A percentile compares a stretch with the other conserved stretches of the same genome.
Conservation (phyloP, 495 filamentous ascomycete species). For the Neurospora sp. region DNA sequence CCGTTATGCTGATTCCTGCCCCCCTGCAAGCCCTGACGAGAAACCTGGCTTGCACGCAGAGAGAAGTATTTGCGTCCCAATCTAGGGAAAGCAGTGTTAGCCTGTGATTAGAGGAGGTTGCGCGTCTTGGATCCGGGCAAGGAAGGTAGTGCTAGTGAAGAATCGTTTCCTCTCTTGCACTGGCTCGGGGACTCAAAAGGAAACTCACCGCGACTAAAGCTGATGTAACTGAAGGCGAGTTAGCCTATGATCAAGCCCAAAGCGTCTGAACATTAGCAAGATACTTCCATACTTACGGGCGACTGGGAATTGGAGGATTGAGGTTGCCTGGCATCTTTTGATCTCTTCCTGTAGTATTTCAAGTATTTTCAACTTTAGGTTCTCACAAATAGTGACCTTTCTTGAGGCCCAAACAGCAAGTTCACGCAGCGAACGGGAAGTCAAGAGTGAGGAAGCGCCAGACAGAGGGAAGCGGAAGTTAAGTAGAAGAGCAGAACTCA, state of each 20-base stretch:
- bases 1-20: neutral
- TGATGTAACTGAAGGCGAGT: neutral
- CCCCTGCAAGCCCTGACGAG: neutral
- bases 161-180: neutral
- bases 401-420: neutral
- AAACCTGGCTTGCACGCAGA: neutral
- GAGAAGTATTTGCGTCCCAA: neutral
- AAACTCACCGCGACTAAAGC: neutral
- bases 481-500: neutral
- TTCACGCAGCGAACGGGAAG: neutral
- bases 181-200: neutral
- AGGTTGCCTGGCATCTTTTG: neutral
- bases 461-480: neutral
- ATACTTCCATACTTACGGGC: neutral
- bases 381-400: neutral
- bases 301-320: neutral
- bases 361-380: neutral
- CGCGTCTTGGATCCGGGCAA: neutral
- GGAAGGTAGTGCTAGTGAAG: neutral
- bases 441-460: neutral
- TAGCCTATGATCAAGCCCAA: neutral
- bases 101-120: neutral
- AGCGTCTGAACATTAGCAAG: neutral
- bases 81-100: neutral
- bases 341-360: neutral